Conservation (phyloP, 129 eudicot genomes). For the Flaveria bidentis region DNA sequence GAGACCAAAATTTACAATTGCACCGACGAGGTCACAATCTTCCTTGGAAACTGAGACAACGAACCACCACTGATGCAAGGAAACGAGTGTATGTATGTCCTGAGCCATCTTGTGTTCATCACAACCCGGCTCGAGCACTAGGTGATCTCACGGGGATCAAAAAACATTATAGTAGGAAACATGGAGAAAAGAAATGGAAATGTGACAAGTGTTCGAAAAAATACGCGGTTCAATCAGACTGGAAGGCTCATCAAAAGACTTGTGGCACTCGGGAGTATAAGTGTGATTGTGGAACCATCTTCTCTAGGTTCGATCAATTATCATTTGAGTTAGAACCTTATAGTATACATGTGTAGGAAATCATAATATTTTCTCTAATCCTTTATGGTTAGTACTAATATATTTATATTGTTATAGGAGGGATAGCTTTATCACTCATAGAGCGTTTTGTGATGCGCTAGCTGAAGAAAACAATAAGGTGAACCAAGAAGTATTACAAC, state of each 20-base stretch:
- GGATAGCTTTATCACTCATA: slow-evolving; percentile 82
- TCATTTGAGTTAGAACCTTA: no score
- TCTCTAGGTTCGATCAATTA: slow-evolving; percentile 55
- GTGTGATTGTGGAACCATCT: slow-evolving; percentile 85
- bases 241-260: slow-evolving; percentile 90
- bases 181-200: slow-evolving; percentile 92
- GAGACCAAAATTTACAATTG: slow-evolving; percentile 83
- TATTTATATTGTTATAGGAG: slow-evolving; percentile 43
- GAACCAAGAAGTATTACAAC: slow-evolving; percentile 49
- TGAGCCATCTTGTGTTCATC: slow-evolving; percentile 73
- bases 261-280: slow-evolving; percentile 90
- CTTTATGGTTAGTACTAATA: background rate
- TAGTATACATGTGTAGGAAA: background rate
- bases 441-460: slow-evolving; percentile 80
- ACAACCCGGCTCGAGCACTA: slow-evolving; percentile 67
- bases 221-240: slow-evolving; percentile 83
- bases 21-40: slow-evolving; percentile 84
- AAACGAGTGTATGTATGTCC: slow-evolving; percentile 79
- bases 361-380: background rate
- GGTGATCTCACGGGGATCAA: slow-evolving; percentile 85
- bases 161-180: slow-evolving; percentile 81
- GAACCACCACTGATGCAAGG: slow-evolving; percentile 55
- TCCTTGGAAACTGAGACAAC: slow-evolving; percentile 77
- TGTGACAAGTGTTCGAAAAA: slow-evolving; percentile 80
- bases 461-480: slow-evolving; percentile 79